These are phyloP conservation scores for Rhizophora mangle DNA, from an alignment of 345 rosid species.

Conservation along the genomic window DNA sequence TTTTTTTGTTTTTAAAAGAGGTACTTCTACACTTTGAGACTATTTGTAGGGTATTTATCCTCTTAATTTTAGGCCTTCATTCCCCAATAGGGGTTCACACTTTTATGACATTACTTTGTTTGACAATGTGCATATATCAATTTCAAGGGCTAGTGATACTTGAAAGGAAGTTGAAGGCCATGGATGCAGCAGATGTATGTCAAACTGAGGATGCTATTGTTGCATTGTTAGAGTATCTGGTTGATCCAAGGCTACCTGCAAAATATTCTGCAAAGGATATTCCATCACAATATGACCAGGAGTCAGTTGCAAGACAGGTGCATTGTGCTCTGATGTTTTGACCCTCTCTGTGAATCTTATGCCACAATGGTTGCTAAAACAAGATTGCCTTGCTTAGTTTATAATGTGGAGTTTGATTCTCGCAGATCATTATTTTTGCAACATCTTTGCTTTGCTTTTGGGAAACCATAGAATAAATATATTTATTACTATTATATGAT, in stretches of 20 bases:
- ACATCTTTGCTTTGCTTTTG: neutral
- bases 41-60: no score
- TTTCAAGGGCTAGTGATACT: neutral
- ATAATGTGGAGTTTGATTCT: neutral
- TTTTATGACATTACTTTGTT: neutral
- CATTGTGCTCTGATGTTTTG: neutral
- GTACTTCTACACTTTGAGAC: no score
- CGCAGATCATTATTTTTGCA: neutral
- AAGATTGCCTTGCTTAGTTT: no score
- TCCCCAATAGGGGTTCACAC: no score
- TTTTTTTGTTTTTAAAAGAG: no score
- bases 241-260: slow-evolving; percentile 64
- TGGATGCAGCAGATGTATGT: slow-evolving; percentile 42
- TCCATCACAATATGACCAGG: slow-evolving; percentile 42
- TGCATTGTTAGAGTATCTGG: slow-evolving; percentile 52
- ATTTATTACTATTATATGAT: neutral
- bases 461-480: neutral
- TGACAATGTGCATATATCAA: neutral
- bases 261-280: slow-evolving; percentile 28
- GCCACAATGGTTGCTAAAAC: neutral
- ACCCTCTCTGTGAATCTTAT: neutral
- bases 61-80: neutral
- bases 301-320: slow-evolving; percentile 74
- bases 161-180: neutral
- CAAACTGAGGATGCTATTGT: slow-evolving; percentile 64